Evolutionary conservation across 495 filamentous ascomycete species (phyloP).

Genomic region (Podospora appendiculata): DNA sequence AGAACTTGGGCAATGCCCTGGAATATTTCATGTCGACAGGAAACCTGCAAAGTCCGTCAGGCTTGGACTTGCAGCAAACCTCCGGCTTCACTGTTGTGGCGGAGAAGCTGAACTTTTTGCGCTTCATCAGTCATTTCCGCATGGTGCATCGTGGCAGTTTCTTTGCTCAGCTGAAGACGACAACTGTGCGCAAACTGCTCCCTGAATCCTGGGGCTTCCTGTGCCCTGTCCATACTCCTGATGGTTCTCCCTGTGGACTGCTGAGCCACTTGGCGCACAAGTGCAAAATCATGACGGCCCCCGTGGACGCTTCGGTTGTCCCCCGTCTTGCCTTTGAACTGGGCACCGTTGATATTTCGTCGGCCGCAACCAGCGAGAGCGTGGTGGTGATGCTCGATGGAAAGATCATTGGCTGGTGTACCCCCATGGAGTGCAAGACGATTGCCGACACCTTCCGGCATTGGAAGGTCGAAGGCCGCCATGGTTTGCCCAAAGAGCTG

Average conservation of each 20-base stretch:
- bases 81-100: constrained; percentile 95
- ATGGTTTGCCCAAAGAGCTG: constrained; percentile 73
- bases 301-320: constrained; percentile 62
- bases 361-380: constrained; percentile 67
- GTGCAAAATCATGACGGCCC: constrained; percentile 74
- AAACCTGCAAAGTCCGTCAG: constrained; percentile 82
- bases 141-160: constrained; percentile 99
- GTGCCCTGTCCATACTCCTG: constrained; percentile 94
- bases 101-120: constrained; percentile 98
- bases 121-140: constrained; percentile 98
- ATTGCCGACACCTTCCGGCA: constrained; percentile 79
- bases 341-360: constrained; percentile 64
- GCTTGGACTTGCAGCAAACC: constrained; percentile 86
- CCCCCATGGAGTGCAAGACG: constrained; percentile 66
- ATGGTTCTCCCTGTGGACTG: constrained; percentile 89
- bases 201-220: constrained; percentile 97
- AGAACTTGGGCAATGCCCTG: constrained; percentile 75
- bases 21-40: constrained; percentile 97
- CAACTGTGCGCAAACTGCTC: constrained; percentile 87
- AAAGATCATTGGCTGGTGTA: constrained; percentile 80
- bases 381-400: constrained; percentile 88
- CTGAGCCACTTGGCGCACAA: constrained; percentile 95
- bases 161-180: constrained; percentile 96
- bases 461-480: constrained; percentile 92
- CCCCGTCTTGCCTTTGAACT: constrained; percentile 66